A percentile compares a stretch with the other conserved stretches of the same genome.
Evolutionary conservation across 257 asterid species (phyloP).

Genomic region (Solanum piurae): DNA sequence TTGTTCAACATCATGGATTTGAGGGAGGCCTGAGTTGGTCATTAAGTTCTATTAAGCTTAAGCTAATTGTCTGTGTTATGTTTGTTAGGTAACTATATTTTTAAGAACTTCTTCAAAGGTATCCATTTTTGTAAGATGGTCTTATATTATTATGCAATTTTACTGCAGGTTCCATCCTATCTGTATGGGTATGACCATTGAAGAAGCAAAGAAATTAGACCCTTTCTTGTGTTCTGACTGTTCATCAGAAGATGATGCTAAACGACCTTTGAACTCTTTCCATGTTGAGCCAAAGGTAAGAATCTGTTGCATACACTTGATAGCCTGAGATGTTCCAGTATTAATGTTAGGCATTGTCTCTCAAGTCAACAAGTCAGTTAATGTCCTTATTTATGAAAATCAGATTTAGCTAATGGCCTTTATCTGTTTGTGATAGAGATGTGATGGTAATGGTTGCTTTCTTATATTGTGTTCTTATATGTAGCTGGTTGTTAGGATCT

Average conservation of each 20-base stretch:
- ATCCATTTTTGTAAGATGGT: neutral
- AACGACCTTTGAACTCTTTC: conserved; percentile 50
- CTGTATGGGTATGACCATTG: conserved; percentile 52
- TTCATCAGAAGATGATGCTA: conserved; percentile 65
- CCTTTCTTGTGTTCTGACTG: conserved; percentile 76
- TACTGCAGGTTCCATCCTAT: conserved; percentile 76
- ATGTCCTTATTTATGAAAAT: neutral
- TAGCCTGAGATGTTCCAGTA: neutral
- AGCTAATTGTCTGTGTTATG: neutral
- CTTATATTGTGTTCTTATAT: neutral
- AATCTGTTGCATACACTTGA: neutral
- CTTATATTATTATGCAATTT: neutral
- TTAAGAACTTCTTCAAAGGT: neutral
- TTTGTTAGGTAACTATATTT: neutral
- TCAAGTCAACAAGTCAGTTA: neutral
- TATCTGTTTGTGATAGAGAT: neutral
- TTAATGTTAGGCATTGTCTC: neutral
- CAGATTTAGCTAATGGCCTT: neutral
- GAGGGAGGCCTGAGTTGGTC: neutral
- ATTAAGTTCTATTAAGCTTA: neutral
- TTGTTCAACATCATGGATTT: neutral
- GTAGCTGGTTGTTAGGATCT: neutral
- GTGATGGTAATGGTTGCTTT: neutral
- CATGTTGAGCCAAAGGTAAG: conserved; percentile 30
- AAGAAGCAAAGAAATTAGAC: conserved; percentile 48